Evolutionary conservation across 2,329 filamentous ascomycete species (phyloP), one percentile per base, ranked within the genome.

Genomic region (Herpotrichia juniperi): DNA sequence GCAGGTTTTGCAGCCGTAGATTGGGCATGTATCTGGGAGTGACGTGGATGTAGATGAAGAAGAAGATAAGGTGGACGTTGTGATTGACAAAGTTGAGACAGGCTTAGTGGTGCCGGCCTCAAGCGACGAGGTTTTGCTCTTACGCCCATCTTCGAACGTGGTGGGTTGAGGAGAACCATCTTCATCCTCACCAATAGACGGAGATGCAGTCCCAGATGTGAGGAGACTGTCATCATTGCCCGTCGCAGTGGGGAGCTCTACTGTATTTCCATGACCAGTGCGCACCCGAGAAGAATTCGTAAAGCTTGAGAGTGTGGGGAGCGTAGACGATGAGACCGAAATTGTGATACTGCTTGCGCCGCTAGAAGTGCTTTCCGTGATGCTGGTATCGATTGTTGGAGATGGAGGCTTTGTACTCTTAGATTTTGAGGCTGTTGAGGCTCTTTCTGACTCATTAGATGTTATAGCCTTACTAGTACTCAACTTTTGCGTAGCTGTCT

Each of bases 1-100:
- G 34, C 53, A 56, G 24, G 17, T 44, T 12, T 28, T 37, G 26
- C 53, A 56, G 22, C 45, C 44, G 11, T 39, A 46, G 5, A 53
- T 39, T 14, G 46, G 49, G 32, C 53, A 53, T 14, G 32, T 8
- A 10, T 56, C 50, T 21, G 50, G 26, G 2, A 32, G n/a, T 11
- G 53, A 31, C 14, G 14, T 35, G 17, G 46, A 50, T n/a, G 28
- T 22, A 9, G 37, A 43, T 25, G 26, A 42, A n/a, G 48, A 12
- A 19, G 42, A 47, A 22, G 39, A 45, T 9, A 43, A 35, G 10
- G 46, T 49, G 7, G 34, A 25, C 8, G 51, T 42, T 22, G 43
- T 4, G 6, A 14, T 42, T 5, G 19, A 37, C 17, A 51, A 21
- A 11, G 37, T 39, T 9, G 42, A 44, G 8, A 43, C 42, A 1